A percentile compares a stretch with the other conserved stretches of the same genome.
Evolutionary conservation across 805 yeast species (phyloP).

Genomic region (Blastobotrys parvus): DNA sequence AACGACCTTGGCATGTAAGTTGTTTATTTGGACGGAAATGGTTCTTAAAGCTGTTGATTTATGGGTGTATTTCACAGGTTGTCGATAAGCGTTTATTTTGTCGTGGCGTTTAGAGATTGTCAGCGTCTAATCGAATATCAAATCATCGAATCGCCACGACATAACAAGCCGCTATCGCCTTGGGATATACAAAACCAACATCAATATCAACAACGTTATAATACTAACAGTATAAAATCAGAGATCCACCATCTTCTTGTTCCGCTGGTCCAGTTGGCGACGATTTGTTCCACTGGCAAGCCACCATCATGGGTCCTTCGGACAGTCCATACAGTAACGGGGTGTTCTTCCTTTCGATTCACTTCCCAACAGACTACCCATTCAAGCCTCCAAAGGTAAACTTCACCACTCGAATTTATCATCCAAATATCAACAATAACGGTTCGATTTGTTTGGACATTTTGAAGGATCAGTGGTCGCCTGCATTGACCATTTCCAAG

Average conservation of each 20-base stretch:
- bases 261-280: slow-evolving; percentile 99
- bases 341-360: slow-evolving; percentile 90
- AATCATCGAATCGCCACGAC: too few relatives aligned
- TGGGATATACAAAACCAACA: too few relatives aligned
- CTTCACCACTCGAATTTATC: slow-evolving; percentile 93
- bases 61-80: too few relatives aligned
- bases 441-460: slow-evolving; percentile 97
- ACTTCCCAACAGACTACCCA: slow-evolving; percentile 98
- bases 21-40: background rate
- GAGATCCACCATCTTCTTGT: slow-evolving; percentile 98
- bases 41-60: too few relatives aligned
- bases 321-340: slow-evolving; percentile 87
- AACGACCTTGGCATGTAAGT: slow-evolving; percentile 90
- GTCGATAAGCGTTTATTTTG: too few relatives aligned
- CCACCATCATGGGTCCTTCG: slow-evolving; percentile 97
- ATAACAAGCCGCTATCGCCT: too few relatives aligned
- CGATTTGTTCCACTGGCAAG: slow-evolving; percentile 98
- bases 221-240: slow-evolving; percentile 55
- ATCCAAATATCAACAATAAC: slow-evolving; percentile 91
- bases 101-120: too few relatives aligned
- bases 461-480: slow-evolving; percentile 98
- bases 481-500: slow-evolving; percentile 93
- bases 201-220: slow-evolving; percentile 91
- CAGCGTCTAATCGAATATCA: too few relatives aligned
- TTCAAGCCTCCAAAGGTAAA: slow-evolving; percentile 94